Percentiles rank a stretch among this genome's conserved stretches.
Conservation (phyloP, 352 stramenopile genomes). For the Phytophthora vignae region DNA sequence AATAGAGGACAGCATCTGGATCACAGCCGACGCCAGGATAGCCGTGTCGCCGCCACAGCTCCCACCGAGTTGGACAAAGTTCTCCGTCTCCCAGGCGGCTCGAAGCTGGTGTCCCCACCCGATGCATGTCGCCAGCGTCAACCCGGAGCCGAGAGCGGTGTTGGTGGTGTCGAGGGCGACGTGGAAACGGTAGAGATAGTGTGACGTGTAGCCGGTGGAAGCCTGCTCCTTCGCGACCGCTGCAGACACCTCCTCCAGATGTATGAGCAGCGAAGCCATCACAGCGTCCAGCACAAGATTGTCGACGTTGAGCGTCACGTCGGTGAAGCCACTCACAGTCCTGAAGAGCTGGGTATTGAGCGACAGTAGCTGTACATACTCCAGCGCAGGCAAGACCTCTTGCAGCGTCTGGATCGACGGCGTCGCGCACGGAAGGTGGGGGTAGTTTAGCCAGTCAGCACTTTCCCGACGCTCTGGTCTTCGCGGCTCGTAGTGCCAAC, state of each 20-base stretch:
- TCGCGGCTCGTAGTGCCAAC: conserved; percentile 2
- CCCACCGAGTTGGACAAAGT: not conserved
- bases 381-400: not conserved
- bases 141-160: not conserved
- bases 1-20: not conserved
- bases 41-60: not conserved
- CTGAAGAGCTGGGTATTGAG: not conserved
- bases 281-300: not conserved
- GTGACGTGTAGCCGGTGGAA: not conserved
- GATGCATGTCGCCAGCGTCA: not conserved
- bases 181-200: not conserved
- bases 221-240: not conserved
- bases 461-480: conserved; percentile 38
- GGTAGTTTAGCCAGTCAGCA: conserved; percentile 17
- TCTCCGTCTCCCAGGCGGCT: not conserved
- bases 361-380: conserved; percentile 12
- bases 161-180: not conserved
- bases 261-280: not conserved
- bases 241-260: not conserved
- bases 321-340: not conserved
- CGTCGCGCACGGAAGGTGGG: conserved; percentile 15
- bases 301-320: not conserved
- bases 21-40: not conserved
- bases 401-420: conserved; percentile 3
- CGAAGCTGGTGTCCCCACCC: not conserved